Conservation (phyloP, 495 filamentous ascomycete species). For the Penicillium herquei region DNA sequence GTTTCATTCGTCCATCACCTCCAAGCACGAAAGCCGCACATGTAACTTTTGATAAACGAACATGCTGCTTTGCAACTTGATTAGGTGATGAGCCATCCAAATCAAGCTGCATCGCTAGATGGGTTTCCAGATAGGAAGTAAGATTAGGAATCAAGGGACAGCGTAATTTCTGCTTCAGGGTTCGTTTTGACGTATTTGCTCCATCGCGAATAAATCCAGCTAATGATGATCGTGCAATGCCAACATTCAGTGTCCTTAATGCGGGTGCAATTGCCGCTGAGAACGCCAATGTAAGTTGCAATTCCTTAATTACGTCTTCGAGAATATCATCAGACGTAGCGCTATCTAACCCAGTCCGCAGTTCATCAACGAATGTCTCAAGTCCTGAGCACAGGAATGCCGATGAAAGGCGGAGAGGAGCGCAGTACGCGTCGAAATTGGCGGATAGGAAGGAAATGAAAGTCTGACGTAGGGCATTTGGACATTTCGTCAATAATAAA, state of each 20-base stretch:
- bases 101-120: constrained; percentile 51
- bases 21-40: constrained; percentile 55
- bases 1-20: constrained; percentile 51
- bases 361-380: constrained; percentile 26
- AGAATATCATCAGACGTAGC: constrained; percentile 8
- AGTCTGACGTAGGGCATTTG: constrained; percentile 47
- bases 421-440: constrained; percentile 53
- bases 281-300: constrained; percentile 43
- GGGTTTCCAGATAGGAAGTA: constrained; percentile 40
- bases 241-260: constrained; percentile 49
- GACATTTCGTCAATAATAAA: constrained; percentile 53
- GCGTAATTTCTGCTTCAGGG: constrained; percentile 14
- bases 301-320: constrained; percentile 36
- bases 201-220: constrained; percentile 20
- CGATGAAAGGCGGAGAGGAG: constrained; percentile 40
- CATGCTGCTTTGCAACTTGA: constrained; percentile 27
- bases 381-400: constrained; percentile 36
- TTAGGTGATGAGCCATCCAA: constrained; percentile 23
- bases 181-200: constrained; percentile 3
- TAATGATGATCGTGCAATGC: constrained; percentile 38
- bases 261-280: constrained; percentile 36
- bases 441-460: constrained; percentile 47
- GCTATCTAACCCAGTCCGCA: constrained; percentile 2
- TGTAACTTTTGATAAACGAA: constrained; percentile 49
- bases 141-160: constrained; percentile 43